Evolutionary conservation across 2,329 filamentous ascomycete genomes (phyloP).

Genomic region (Colletotrichum costaricense): DNA sequence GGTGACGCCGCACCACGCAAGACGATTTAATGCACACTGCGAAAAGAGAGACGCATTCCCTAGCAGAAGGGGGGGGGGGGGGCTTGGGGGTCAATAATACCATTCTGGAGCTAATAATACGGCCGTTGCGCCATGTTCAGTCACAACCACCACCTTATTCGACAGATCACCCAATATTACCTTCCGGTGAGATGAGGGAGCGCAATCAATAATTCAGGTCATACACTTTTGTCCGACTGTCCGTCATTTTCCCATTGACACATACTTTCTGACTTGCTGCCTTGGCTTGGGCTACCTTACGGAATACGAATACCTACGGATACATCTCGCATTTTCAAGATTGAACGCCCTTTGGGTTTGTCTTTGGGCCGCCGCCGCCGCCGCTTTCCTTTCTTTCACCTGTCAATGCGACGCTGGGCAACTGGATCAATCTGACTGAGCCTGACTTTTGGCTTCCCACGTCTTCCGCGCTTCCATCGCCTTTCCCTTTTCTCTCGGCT

Average conservation of each 20-base stretch:
- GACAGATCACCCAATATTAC: constrained; percentile 50
- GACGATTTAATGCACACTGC: constrained; percentile 4
- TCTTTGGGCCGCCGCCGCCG: not conserved
- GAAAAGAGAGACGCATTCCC: not conserved
- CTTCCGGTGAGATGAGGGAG: constrained; percentile 41
- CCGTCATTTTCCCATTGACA: not conserved
- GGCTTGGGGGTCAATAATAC: not conserved
- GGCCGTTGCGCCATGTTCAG: constrained; percentile 14
- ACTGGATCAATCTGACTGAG: not conserved
- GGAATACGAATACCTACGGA: not conserved
- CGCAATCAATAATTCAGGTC: constrained; percentile 48
- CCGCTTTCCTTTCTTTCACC: not conserved
- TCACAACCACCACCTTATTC: not conserved
- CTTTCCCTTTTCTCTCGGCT: constrained; percentile 10
- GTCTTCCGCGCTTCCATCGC: constrained; percentile 12
- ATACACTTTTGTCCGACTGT: constrained; percentile 35
- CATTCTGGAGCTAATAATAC: constrained; percentile 18
- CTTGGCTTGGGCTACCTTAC: too few relatives aligned
- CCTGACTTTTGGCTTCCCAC: not conserved
- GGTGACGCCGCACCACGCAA: not conserved
- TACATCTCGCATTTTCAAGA: not conserved
- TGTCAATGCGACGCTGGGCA: constrained; percentile 20
- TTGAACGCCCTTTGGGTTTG: not conserved
- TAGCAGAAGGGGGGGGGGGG: not conserved
- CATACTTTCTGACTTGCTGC: constrained; percentile 1